Base-by-base conservation (phyloP, 371 early-diverging fungal species). In the Ordospora pajunii region DNA sequence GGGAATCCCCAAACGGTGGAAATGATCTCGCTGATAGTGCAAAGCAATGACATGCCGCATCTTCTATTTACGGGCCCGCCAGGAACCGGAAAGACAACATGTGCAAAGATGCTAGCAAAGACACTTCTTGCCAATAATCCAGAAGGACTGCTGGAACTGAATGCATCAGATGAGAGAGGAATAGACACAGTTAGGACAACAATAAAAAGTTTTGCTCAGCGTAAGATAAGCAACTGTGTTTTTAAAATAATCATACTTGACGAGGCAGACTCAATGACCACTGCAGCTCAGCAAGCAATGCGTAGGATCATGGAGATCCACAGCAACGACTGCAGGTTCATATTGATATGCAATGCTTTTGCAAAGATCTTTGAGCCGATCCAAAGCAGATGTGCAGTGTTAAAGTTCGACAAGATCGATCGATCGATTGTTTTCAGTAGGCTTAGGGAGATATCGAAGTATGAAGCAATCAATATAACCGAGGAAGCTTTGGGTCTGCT, bases 41-140 rank as follows among this genome's bases (percentile, higher is more conserved):
- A 87, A 73, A 89, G 90, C 40, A 94, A 94, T 46, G 93, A 93
- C 84, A 89, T 95, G 88, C 97, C 96, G 21, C 93, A 98, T 84
- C 84, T 98, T 46, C 90, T 98, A 74, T 87, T 98, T 25, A 88
- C 93, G 12, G 95, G 97, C 14, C 85, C 94, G 14, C 97, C 97
- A 0, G 99, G 99, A 76, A 96, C 95, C 68, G 99, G 99, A 73
- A 98, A 98, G 84, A 98, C 99, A 0, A 96, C 97, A 0, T 90
- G 91, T 80, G 91, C 95, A 48, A 84, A 91, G 37, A 93, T 94
- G 69, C 86, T 98, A 2, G 50, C 95, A 93, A 12, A 88, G 88
- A 76, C 91, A 89, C 75, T 85, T 93, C 91, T 92, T 3, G 83
- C 88, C 52, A 93, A 90, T 45, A 94, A 94, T 19, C 32, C 32